These are phyloP conservation scores for Leccinum pachyderme DNA, from an alignment of 1,284 basidiomycete genomes.

Conservation along the genomic window DNA sequence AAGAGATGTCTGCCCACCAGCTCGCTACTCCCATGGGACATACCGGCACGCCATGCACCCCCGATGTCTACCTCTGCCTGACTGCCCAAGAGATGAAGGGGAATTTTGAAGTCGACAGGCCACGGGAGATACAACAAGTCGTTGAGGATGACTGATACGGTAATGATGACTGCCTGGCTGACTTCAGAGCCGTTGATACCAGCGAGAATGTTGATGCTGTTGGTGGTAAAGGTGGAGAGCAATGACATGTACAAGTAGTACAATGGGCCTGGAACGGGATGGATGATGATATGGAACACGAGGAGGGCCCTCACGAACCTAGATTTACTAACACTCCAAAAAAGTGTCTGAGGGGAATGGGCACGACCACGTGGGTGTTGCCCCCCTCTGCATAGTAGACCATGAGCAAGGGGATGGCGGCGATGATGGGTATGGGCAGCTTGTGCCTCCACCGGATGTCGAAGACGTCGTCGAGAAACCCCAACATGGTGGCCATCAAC, in stretches of 20 bases:
- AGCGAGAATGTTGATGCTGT: conserved; percentile 96
- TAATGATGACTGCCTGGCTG: conserved; percentile 91
- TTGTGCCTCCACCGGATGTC: conserved; percentile 99
- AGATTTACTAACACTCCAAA: conserved; percentile 84
- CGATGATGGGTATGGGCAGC: conserved; percentile 94
- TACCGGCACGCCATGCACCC: conserved; percentile 77
- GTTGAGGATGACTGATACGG: conserved; percentile 86
- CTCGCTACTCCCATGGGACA: conserved; percentile 82
- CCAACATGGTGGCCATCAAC: conserved; percentile 89
- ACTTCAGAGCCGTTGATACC: conserved; percentile 98
- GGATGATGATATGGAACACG: neutral
- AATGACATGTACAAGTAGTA: conserved; percentile 98
- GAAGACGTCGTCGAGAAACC: conserved; percentile 97
- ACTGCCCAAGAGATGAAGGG: conserved; percentile 66
- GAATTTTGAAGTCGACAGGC: conserved; percentile 68
- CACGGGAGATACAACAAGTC: conserved; percentile 91
- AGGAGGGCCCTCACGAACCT: conserved; percentile 47
- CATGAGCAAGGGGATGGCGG: conserved; percentile 90
- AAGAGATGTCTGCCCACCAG: conserved; percentile 91
- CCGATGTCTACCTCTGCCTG: conserved; percentile 67
- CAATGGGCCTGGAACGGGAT: conserved; percentile 64
- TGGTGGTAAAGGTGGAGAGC: conserved; percentile 95
- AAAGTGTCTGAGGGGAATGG: conserved; percentile 71
- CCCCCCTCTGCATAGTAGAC: conserved; percentile 96
- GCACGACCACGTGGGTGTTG: conserved; percentile 92